These are phyloP conservation scores for Panaeolus cyanescens DNA, from an alignment of 768 basidiomycete genomes.

Conservation along the genomic window DNA sequence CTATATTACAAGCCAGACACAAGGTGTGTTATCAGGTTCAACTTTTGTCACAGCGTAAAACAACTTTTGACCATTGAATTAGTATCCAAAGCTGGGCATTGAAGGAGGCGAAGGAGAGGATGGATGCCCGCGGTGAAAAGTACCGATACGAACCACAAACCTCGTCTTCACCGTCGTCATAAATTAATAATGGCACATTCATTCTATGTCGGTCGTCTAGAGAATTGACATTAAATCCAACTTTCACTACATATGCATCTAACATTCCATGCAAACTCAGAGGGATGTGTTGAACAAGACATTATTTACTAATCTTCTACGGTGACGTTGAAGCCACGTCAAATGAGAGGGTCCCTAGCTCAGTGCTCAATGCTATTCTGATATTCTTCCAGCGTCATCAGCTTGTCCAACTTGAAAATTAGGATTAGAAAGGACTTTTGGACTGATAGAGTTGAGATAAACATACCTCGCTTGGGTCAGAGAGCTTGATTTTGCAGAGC, in stretches of 20 bases:
- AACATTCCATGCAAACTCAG: neutral
- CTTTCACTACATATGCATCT: neutral
- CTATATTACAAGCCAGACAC: constrained; percentile 94
- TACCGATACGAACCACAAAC: constrained; percentile 72
- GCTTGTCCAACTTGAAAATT: constrained; percentile 55
- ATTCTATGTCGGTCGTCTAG: neutral
- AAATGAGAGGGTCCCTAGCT: neutral
- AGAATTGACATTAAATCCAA: constrained; percentile 1
- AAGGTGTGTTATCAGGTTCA: constrained; percentile 54
- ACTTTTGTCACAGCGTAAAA: neutral
- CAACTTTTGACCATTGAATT: constrained; percentile 7
- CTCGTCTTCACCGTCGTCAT: constrained; percentile 25
- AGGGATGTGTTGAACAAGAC: neutral
- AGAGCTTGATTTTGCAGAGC: constrained; percentile 91
- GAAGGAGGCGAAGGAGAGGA: constrained; percentile 83
- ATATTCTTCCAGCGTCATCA: constrained; percentile 83
- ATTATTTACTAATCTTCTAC: neutral
- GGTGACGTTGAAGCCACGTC: neutral
- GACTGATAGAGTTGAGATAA: constrained; percentile 2
- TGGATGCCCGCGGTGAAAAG: constrained; percentile 93
- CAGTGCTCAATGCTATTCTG: constrained; percentile 16
- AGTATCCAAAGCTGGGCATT: constrained; percentile 95
- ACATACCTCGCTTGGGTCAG: constrained; percentile 74
- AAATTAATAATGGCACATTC: constrained; percentile 1
- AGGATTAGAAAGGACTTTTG: neutral